phyloP scores from a whole-genome alignment of 2,329 filamentous ascomycete species.

The Fusarium cyanostomum region DNA sequence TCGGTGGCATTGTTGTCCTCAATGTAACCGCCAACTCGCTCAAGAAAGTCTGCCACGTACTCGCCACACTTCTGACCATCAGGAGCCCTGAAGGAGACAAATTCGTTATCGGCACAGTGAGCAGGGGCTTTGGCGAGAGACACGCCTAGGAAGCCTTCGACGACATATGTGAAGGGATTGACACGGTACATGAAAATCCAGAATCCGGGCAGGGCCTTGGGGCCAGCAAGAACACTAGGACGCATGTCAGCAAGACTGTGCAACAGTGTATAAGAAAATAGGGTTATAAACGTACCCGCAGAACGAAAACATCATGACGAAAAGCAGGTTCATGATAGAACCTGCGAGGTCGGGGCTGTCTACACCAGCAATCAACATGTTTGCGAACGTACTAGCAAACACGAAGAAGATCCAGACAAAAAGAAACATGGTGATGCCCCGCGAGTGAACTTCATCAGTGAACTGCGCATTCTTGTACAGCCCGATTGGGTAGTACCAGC shows the following conservation, averaged over 20 bases:
- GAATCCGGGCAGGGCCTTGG: slow-evolving; percentile 70
- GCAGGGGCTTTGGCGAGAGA: slow-evolving; percentile 69
- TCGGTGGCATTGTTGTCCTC: slow-evolving; percentile 8
- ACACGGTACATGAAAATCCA: slow-evolving; percentile 82
- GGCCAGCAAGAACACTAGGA: slow-evolving; percentile 66
- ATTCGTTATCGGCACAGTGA: slow-evolving; percentile 70
- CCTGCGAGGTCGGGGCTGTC: slow-evolving; percentile 64
- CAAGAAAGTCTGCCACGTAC: slow-evolving; percentile 63
- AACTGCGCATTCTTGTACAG: too few relatives aligned
- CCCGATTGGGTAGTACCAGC: too few relatives aligned
- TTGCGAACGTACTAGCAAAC: too few relatives aligned
- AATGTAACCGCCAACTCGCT: slow-evolving; percentile 56
- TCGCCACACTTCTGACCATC: slow-evolving; percentile 58
- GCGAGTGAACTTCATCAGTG: too few relatives aligned
- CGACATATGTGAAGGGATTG: slow-evolving; percentile 78
- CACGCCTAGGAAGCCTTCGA: slow-evolving; percentile 70
- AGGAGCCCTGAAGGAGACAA: slow-evolving; percentile 31
- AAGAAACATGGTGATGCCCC: too few relatives aligned
- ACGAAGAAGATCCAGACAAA: too few relatives aligned
- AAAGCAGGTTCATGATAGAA: slow-evolving; percentile 71
- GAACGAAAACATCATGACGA: slow-evolving; percentile 70
- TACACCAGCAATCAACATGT: too few relatives aligned
- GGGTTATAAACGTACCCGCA: slow-evolving; percentile 65
- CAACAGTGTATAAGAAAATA: neutral
- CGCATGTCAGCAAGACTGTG: neutral